Conservation (phyloP, 306 rosid species). For the Begonia loranthoides region DNA sequence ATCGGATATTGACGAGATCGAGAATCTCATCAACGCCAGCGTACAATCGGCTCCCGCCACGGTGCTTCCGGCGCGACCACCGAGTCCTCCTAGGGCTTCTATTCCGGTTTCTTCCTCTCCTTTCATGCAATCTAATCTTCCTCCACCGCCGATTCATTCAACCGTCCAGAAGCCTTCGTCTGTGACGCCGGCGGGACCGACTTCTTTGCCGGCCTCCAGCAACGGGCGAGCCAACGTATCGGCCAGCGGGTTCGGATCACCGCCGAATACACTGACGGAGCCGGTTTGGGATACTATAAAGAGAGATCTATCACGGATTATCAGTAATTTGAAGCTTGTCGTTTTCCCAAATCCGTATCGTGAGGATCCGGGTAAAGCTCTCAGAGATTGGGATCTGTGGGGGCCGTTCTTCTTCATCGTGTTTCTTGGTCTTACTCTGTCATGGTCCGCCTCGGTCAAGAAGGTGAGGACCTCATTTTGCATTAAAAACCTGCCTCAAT, state of each 20-base stretch:
- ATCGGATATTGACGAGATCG: conserved; percentile 99
- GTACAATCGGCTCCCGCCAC: conserved; percentile 43
- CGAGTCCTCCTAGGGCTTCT: conserved; percentile 78
- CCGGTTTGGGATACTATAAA: conserved; percentile 94
- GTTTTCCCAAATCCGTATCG: conserved; percentile 91
- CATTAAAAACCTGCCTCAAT: not conserved
- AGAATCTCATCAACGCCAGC: conserved; percentile 73
- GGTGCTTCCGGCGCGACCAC: conserved; percentile 64
- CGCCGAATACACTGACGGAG: conserved; percentile 78
- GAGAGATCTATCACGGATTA: conserved; percentile 81
- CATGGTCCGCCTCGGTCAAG: conserved; percentile 97
- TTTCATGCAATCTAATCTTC: conserved; percentile 29
- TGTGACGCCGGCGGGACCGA: conserved; percentile 12
- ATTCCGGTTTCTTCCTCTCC: conserved; percentile 69
- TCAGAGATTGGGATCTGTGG: conserved; percentile 99
- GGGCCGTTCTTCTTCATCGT: conserved; percentile 98
- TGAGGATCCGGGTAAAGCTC: conserved; percentile 93
- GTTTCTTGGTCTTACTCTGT: conserved; percentile 73
- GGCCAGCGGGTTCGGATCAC: conserved; percentile 54
- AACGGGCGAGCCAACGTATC: conserved; percentile 17
- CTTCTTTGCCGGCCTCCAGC: conserved; percentile 23
- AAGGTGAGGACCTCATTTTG: conserved; percentile 33
- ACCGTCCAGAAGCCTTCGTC: conserved; percentile 21
- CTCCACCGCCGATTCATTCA: conserved; percentile 14
- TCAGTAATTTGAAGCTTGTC: conserved; percentile 83